Evolutionary conservation across 148 eudicot genomes (phyloP), one percentile per base, ranked within the genome.

Genomic region (Spergularia bocconei): DNA sequence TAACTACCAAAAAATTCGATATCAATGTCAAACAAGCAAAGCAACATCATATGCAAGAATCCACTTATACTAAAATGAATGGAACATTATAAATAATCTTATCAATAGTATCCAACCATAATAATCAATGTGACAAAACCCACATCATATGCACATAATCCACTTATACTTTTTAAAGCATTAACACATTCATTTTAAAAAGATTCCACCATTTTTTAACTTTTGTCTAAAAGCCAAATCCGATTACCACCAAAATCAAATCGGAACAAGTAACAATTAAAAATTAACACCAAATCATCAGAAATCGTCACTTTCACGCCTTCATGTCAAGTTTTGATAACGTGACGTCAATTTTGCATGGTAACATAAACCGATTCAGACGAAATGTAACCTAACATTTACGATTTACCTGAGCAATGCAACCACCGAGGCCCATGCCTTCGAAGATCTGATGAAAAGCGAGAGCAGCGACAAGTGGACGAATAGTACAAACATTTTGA

Each of bases 381-480:
- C 48, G 8, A 44, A 44, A 44, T 5, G 10, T 1, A 44, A 44
- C 7, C 9, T 44, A 6, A 44, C n/a, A 44, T 44, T 44, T 9
- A 44, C 48, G 10, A 44, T 44, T 2, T 75, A 91, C 97, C 97
- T 91, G 97, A 77, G 97, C 97, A 73, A 91, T 91, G 75, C 97
- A 91, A 13, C 97, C 97, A 53, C 93, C 97, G 25, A 89, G 93
- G 3, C 93, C 97, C 93, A 91, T 89, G 65, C 97, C 97, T 80
- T 91, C 97, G 39, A 89, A 91, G 67, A 89, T 87, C 79, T 91
- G 97, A 39, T 91, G 97, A 78, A 91, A 91, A 44, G 97, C 85
- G 33, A 91, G 87, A 20, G 97, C 97, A 38, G 93, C 97, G 0
- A 91, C 93, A 6, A 91, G 84, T 4, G 97, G 97, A 69, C 82